A percentile compares a stretch with the other conserved stretches of the same genome.
These are phyloP conservation scores for Salix koriyanagi DNA, from an alignment of 345 rosid genomes.

Conservation along the genomic window DNA sequence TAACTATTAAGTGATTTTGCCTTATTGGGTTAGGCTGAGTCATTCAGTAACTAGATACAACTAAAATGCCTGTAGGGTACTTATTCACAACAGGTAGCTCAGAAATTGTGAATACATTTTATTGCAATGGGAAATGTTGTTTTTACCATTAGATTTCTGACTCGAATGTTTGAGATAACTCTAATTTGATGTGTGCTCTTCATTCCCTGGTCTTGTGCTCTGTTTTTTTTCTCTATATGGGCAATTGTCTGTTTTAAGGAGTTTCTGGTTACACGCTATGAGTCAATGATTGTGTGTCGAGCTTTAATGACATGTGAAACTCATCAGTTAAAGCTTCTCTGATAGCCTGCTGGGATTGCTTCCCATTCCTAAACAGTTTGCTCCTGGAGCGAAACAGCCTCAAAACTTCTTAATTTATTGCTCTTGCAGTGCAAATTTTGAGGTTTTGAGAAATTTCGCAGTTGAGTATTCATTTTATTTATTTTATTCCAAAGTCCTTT, in stretches of 20 bases:
- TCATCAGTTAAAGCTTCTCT: conserved; percentile 2
- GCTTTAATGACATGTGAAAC: neutral
- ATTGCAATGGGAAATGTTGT: neutral
- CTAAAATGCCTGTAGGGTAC: neutral
- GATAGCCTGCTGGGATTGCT: conserved; percentile 6
- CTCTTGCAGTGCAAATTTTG: neutral
- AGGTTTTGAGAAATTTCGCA: neutral
- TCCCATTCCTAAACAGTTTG: conserved; percentile 5
- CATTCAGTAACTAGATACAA: neutral
- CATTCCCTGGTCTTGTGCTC: neutral
- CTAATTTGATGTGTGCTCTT: neutral
- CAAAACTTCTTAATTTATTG: neutral
- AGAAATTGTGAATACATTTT: neutral
- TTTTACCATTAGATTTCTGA: neutral
- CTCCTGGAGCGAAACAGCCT: conserved; percentile 13
- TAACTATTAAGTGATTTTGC: neutral
- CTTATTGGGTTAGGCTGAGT: neutral
- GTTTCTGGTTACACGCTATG: neutral
- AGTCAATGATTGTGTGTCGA: neutral
- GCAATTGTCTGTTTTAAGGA: neutral
- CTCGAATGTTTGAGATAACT: neutral
- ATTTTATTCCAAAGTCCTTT: neutral
- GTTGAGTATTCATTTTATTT: neutral
- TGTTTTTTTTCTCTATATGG: neutral
- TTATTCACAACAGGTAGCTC: neutral